A percentile compares a stretch with the other conserved stretches of the same genome.
Evolutionary conservation across 495 filamentous ascomycete species (phyloP).

Genomic region (Lophiotrema nucula): DNA sequence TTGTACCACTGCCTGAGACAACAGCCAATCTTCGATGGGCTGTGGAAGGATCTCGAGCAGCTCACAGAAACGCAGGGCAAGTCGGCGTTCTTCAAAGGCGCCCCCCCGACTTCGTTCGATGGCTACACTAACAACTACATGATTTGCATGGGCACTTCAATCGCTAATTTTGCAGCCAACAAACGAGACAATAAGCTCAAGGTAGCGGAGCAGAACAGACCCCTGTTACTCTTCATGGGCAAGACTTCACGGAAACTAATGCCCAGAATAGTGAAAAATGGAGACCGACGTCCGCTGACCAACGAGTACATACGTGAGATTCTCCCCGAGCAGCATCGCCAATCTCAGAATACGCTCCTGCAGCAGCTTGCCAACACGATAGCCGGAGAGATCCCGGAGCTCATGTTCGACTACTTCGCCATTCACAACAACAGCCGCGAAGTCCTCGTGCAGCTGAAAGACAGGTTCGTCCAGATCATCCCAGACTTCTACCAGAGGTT

Average conservation of each 20-base stretch:
- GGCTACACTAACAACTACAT: neutral
- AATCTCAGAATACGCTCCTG: too few species aligned
- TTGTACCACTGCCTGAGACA: neutral
- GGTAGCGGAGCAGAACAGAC: neutral
- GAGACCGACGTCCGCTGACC: neutral
- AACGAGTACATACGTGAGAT: too few species aligned
- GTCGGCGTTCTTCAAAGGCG: neutral
- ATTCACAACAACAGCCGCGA: neutral
- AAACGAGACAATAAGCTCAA: neutral
- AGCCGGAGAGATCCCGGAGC: neutral
- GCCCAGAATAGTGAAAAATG: neutral
- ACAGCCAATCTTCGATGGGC: neutral
- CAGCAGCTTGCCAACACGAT: neutral
- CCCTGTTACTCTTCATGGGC: neutral
- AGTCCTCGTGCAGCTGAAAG: too few species aligned
- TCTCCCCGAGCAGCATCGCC: too few species aligned
- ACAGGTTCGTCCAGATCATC: too few species aligned
- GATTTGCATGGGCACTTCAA: neutral
- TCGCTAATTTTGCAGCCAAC: conserved; percentile 4
- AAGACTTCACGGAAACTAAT: neutral
- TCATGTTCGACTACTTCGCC: conserved; percentile 1
- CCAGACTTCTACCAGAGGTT: too few species aligned
- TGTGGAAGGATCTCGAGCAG: conserved; percentile 5
- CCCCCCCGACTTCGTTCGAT: neutral
- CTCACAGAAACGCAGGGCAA: neutral